Conservation (phyloP, 73 alveolate genomes). For the Chromera velia region DNA sequence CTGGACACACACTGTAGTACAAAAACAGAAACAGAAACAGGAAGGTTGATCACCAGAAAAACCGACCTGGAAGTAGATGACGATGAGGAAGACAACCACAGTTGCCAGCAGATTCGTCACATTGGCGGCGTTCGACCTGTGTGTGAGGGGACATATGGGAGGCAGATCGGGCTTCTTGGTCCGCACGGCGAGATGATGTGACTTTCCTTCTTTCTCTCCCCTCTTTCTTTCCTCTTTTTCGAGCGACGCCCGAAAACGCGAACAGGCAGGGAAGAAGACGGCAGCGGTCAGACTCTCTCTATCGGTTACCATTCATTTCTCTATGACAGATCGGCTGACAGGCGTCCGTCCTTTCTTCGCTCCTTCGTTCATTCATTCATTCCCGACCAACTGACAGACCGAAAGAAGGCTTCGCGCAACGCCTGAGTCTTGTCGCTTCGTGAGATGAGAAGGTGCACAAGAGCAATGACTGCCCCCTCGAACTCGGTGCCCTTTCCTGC, state of each 20-base stretch:
- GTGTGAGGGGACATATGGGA: too few species aligned
- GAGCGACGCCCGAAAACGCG: too few species aligned
- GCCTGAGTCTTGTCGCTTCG: slow-evolving; percentile 36
- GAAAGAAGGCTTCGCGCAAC: slow-evolving; percentile 75
- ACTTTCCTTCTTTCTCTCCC: not conserved
- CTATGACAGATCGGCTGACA: not conserved
- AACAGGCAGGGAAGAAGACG: too few species aligned
- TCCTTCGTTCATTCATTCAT: slow-evolving; percentile 75
- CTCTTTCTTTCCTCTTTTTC: not conserved
- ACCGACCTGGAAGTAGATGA: slow-evolving; percentile 91
- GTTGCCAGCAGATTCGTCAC: slow-evolving; percentile 8
- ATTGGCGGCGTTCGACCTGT: slow-evolving; percentile 37
- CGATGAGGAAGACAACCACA: slow-evolving; percentile 88
- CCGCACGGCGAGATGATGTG: not conserved
- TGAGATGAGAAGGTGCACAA: slow-evolving; percentile 89
- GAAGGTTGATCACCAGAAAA: not conserved
- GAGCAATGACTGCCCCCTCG: slow-evolving; percentile 96
- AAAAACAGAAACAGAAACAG: too few species aligned
- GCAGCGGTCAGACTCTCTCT: too few species aligned
- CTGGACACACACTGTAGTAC: too few species aligned
- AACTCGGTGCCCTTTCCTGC: slow-evolving; percentile 88
- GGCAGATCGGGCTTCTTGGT: too few species aligned
- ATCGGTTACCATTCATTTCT: slow-evolving; percentile 21
- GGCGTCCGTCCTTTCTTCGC: slow-evolving; percentile 57
- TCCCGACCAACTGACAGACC: slow-evolving; percentile 81